These are phyloP conservation scores for Pseudogymnoascus sp. DNA, from an alignment of 2,329 filamentous ascomycete species.

Conservation along the genomic window DNA sequence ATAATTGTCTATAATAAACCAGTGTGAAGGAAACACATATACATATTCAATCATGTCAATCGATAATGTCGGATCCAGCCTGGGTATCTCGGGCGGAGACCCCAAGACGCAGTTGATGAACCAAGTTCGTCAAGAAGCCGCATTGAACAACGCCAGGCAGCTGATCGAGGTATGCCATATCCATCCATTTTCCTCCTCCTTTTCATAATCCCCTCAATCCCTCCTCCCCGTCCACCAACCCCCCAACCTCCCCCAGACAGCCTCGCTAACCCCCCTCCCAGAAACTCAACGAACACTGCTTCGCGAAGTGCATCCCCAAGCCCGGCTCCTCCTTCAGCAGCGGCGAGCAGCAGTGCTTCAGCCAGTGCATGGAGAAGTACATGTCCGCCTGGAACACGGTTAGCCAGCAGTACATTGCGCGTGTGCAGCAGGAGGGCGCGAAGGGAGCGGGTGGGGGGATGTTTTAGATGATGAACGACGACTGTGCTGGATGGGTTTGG, in stretches of 20 bases:
- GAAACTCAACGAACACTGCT: constrained; percentile 79
- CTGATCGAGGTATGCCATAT: constrained; percentile 55
- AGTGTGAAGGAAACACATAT: neutral
- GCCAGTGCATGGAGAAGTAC: constrained; percentile 77
- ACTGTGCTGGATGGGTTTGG: neutral
- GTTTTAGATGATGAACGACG: neutral
- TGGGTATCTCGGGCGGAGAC: constrained; percentile 15
- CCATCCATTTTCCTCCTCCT: neutral
- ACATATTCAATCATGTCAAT: constrained; percentile 13
- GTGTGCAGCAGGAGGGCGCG: constrained; percentile 25
- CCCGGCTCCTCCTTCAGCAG: constrained; percentile 59
- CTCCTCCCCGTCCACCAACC: neutral
- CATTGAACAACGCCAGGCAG: constrained; percentile 58
- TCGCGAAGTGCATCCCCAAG: constrained; percentile 66
- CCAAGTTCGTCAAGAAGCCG: constrained; percentile 47
- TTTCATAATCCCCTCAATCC: too few relatives aligned
- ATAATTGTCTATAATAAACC: neutral
- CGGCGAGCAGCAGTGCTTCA: constrained; percentile 63
- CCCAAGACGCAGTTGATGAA: constrained; percentile 41
- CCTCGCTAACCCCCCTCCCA: constrained; percentile 27
- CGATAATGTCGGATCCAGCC: constrained; percentile 21
- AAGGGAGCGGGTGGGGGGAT: constrained; percentile 17
- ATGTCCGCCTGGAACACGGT: constrained; percentile 72
- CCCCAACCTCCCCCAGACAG: neutral
- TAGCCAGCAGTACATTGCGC: constrained; percentile 55